phyloP scores from a whole-genome alignment of 2,329 filamentous ascomycete genomes.

The Neonectria punicea region DNA sequence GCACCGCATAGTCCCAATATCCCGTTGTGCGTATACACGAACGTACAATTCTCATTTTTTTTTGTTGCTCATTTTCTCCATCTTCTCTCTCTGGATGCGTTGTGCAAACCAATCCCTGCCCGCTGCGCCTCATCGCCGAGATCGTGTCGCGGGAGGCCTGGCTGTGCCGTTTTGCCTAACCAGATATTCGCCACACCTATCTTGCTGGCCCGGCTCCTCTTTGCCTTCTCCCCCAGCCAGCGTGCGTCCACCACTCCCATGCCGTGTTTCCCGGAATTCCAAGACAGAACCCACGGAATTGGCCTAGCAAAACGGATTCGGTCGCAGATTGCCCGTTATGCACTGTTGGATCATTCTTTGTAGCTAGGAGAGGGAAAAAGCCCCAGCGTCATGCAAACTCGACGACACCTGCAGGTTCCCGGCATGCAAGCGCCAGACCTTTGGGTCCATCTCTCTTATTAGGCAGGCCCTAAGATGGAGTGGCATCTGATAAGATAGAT shows the following conservation, averaged over 20 bases:
- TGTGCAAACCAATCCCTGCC: not conserved
- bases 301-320: not conserved
- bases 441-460: too few species aligned
- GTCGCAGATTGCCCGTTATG: not conserved
- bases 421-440: not conserved
- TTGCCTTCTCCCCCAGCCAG: not conserved
- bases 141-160: conserved; percentile 11
- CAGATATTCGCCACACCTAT: conserved; percentile 11
- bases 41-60: not conserved
- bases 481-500: not conserved
- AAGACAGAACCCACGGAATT: not conserved
- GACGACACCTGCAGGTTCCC: not conserved
- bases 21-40: too few species aligned
- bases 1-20: not conserved
- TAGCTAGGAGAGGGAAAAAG: not conserved
- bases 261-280: not conserved
- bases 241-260: not conserved
- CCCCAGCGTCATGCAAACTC: not conserved
- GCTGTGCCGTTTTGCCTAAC: conserved; percentile 9
- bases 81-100: not conserved
- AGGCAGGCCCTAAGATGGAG: too few species aligned
- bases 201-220: not conserved
- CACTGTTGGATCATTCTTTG: not conserved
- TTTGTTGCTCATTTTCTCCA: not conserved
- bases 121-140: conserved; percentile 12